A percentile compares a stretch with the other conserved stretches of the same genome.
phyloP scores from a whole-genome alignment of 164 flowering plant species.

The Houttuynia cordata region DNA sequence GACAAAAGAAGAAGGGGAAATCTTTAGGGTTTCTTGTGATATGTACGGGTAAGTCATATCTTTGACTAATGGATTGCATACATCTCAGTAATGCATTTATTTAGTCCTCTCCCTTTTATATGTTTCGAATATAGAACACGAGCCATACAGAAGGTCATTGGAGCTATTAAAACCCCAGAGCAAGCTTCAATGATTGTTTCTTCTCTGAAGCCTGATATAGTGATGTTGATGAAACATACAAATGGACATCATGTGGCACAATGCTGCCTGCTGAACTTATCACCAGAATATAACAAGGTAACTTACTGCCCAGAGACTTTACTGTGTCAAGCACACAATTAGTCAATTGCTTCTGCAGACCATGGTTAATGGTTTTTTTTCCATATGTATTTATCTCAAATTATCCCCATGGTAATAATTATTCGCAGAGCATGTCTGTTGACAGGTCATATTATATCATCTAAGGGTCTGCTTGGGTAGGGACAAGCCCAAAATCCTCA shows the following conservation, averaged over 20 bases:
- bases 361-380: neutral
- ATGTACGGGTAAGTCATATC: conserved; percentile 48
- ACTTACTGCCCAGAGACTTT: neutral
- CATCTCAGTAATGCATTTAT: neutral
- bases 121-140: conserved; percentile 40
- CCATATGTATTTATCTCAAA: neutral
- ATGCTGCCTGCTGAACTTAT: conserved; percentile 52
- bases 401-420: too few relatives aligned
- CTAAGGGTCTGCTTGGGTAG: too few relatives aligned
- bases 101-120: neutral
- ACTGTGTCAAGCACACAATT: neutral
- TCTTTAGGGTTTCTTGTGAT: conserved; percentile 40
- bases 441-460: too few relatives aligned
- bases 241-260: conserved; percentile 81
- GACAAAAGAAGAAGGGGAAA: conserved; percentile 41
- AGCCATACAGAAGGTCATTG: conserved; percentile 66
- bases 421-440: too few relatives aligned
- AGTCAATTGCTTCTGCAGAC: neutral
- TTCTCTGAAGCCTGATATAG: conserved; percentile 43
- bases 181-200: conserved; percentile 44
- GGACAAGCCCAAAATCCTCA: too few relatives aligned
- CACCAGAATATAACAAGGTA: conserved; percentile 44
- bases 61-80: neutral
- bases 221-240: conserved; percentile 44
- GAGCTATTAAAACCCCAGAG: conserved; percentile 46